Evolutionary conservation across 345 rosid species (phyloP), one percentile per base, ranked within the genome.

Genomic region (Raphanus sativus): DNA sequence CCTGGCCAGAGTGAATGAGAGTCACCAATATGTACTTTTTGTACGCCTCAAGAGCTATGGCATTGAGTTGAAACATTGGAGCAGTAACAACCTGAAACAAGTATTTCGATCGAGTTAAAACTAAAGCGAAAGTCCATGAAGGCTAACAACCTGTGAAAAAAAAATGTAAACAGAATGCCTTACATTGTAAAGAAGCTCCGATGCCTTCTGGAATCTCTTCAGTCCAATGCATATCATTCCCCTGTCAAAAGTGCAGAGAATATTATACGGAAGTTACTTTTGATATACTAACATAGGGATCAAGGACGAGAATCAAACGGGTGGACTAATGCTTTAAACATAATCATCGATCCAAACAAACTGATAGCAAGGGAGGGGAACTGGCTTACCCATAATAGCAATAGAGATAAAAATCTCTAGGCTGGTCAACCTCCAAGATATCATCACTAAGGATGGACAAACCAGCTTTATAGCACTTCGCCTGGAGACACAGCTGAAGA

Each of bases 211-310:
- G 76, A 91, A 96, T 33, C 38, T 76, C 82, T 96, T 96, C 77
- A 63, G 91, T 15, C 99, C 99, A 55, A 91, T 88, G 87, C 95
- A 93, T 77, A 91, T 84, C 96, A 93, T 96, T 73, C 99, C 99
- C 81, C 99, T 95, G 82, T 59, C 80, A 33, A 30, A 79, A 71
- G 15, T 52, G 56, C 65, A 6, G 54, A 50, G 62, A 2, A 60
- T 6, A 71, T 70, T 24, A 76, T 9, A 71, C 11, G 17, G 50
- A 50, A 24, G 33, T 26, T 61, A 9, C 30, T 25, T 21, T 13
- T 67, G 5, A 55, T 38, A 1, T 28, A 68, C 3, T 1, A 65
- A 15, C 30, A 36, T 36, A 58, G 15, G 55, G 17, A 66, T 67
- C 24, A 73, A 67, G 58, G 42, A 67, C 1, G 52, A 73, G 36